Evolutionary conservation across 768 basidiomycete species (phyloP), one percentile per base, ranked within the genome.

Genomic region (Boletus reticulatus): DNA sequence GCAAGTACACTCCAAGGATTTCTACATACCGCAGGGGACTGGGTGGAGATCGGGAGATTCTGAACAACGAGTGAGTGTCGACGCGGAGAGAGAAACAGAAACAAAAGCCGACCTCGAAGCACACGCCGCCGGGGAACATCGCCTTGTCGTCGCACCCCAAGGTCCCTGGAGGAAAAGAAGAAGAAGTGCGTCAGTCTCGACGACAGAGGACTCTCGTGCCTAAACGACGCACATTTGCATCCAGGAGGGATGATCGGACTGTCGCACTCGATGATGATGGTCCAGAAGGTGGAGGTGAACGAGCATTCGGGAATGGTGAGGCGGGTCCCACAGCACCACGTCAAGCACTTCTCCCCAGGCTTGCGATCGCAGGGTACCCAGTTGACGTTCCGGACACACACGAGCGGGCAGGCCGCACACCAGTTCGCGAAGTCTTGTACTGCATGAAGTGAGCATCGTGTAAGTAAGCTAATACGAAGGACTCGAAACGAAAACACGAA

Each of bases 181-280:
- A 22, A 22, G 22, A 20, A 2, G n/a, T 22, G n/a, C 0, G 14
- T 57, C 5, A 49, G 46, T 16, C n/a, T 43, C 1, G 11, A 2
- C n/a, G 6, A 47, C 22, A 17, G 2, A 19, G 6, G 8, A 34
- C 8, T 27, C 10, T 2, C n/a, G 7, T 6, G 14, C 3, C 2
- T 27, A 13, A 12, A 36, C 2, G 4, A 59, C 55, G 4, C 16
- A 59, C 56, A 59, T 49, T 34, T 48, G 20, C 12, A 49, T 4
- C 43, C 50, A 16, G 55, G 14, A 11, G 55, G 58, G 27, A 49
- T 52, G 32, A 45, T 22, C 4, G 31, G 12, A 27, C 27, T 59
- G 38, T 48, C 42, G n/a, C 58, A 57, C 17, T 57, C 55, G 20
- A 59, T 11, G 19, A 59, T 57, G 43, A 57, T 52, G 31, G 58